Conservation (phyloP, 352 stramenopile species). For the Pythium rhizo-oryzae region DNA sequence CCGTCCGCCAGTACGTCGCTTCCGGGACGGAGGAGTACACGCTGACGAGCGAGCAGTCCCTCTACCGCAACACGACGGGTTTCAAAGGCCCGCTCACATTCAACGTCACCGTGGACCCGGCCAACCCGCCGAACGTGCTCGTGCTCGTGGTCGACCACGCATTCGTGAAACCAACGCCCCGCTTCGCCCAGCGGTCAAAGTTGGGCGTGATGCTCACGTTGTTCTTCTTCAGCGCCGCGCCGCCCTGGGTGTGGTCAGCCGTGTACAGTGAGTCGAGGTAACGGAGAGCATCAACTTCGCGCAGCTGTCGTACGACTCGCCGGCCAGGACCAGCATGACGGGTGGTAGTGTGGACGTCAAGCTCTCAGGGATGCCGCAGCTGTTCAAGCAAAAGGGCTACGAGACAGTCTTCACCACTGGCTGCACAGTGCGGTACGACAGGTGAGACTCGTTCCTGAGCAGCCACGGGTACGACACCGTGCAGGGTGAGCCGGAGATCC, state of each 20-base stretch:
- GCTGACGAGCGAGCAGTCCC: no score
- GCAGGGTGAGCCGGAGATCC: constrained; percentile 26
- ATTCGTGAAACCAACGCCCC: constrained; percentile 53
- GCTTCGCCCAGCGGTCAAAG: constrained; percentile 53
- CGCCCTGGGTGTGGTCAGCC: no score
- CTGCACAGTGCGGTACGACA: constrained; percentile 47
- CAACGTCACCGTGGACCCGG: constrained; percentile 37
- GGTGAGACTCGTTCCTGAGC: constrained; percentile 49
- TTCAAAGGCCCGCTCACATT: constrained; percentile 38
- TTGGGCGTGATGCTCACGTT: constrained; percentile 53
- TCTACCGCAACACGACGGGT: no score
- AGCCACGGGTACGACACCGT: constrained; percentile 56
- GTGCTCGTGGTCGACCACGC: constrained; percentile 54
- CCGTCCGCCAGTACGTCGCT: no score
- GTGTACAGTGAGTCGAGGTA: constrained; percentile 25
- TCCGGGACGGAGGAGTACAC: no score
- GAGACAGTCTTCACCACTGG: constrained; percentile 51
- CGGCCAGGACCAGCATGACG: constrained; percentile 39
- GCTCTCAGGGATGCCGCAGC: constrained; percentile 46
- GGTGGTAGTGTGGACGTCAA: constrained; percentile 34
- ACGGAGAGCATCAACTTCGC: constrained; percentile 53
- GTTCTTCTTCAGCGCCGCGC: constrained; percentile 22
- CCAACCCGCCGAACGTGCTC: constrained; percentile 51
- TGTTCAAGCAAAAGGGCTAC: constrained; percentile 58
- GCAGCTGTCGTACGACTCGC: constrained; percentile 48